Evolutionary conservation across 2,329 filamentous ascomycete species (phyloP), one percentile per base, ranked within the genome.

Genomic region (Aspergillus pseudoviridinutans): DNA sequence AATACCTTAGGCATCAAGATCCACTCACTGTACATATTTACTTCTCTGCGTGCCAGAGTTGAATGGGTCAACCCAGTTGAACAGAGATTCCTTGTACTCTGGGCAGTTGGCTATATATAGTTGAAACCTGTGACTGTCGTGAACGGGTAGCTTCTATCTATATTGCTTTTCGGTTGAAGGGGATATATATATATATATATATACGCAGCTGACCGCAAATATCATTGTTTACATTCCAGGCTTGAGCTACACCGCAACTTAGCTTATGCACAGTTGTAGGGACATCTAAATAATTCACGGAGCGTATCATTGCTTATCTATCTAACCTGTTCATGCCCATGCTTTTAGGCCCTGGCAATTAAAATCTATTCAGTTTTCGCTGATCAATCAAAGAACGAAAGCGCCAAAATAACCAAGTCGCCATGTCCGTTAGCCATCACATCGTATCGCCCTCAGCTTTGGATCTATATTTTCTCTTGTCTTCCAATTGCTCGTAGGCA

Each of bases 351-450:
- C 22, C 49, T 46, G 38, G 35, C 3, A 51, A 52, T 56, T 56
- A 56, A 52, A 35, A 56, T 56, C 41, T 49, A 52, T 56, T 6
- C 10, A 46, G 9, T 38, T 38, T 35, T 17, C 32, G 32, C 32
- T 17, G 32, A 38, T 17, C 32, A 46, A 46, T 46, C 4, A 22
- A 46, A 24, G n/a, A 24, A 20, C 20, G 42, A 46, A 22, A 17
- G 10, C 9, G 8, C 14, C 46, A 20, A 56, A 52, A 50, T 29
- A 14, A 27, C 29, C 35, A 25, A 24, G 20, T 51, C 20, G 42
- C 54, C 49, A 52, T 50, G 49, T 50, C 54, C 28, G 35, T 49
- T 42, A 44, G 35, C 41, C 49, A 25, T 49, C 27, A 50, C 14
- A 22, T 52, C 42, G 41, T 56, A 32, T 51, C 50, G 29, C 22